phyloP scores from a whole-genome alignment of 2,329 filamentous ascomycete species.

The Nemania abortiva region DNA sequence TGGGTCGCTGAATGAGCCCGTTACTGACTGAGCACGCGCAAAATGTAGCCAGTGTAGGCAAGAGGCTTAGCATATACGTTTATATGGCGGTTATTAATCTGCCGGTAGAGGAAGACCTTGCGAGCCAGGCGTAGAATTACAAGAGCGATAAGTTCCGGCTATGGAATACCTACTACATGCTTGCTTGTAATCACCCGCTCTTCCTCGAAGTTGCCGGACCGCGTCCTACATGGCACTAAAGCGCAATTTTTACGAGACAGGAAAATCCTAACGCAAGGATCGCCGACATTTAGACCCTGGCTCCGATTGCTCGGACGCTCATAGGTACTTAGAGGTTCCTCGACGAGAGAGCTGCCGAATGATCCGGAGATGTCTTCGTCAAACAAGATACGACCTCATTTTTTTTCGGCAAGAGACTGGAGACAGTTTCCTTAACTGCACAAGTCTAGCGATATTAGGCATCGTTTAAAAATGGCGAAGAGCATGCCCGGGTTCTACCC shows the following conservation, averaged over 20 bases:
- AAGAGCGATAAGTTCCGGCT: not conserved
- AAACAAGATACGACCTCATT: not conserved
- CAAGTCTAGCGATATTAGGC: slow-evolving; percentile 3
- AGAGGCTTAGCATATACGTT: not conserved
- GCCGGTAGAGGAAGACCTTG: slow-evolving; percentile 5
- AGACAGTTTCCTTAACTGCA: not conserved
- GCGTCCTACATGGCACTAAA: not conserved
- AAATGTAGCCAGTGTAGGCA: not conserved
- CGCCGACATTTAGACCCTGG: not conserved
- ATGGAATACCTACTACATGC: not conserved
- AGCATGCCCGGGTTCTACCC: not conserved
- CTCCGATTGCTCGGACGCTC: not conserved
- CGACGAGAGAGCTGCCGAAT: not conserved
- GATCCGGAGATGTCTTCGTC: not conserved
- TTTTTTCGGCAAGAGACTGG: not conserved
- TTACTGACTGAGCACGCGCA: not conserved
- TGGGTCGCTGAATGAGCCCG: not conserved
- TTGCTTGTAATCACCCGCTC: not conserved
- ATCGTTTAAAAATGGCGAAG: not conserved
- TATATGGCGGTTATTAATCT: not conserved
- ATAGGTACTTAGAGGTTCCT: not conserved
- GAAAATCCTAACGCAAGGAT: not conserved
- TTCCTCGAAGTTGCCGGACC: not conserved
- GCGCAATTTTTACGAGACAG: slow-evolving; percentile 3
- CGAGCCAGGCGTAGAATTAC: not conserved